Conservation (phyloP, 2,329 filamentous ascomycete species). For the Beauveria australis region DNA sequence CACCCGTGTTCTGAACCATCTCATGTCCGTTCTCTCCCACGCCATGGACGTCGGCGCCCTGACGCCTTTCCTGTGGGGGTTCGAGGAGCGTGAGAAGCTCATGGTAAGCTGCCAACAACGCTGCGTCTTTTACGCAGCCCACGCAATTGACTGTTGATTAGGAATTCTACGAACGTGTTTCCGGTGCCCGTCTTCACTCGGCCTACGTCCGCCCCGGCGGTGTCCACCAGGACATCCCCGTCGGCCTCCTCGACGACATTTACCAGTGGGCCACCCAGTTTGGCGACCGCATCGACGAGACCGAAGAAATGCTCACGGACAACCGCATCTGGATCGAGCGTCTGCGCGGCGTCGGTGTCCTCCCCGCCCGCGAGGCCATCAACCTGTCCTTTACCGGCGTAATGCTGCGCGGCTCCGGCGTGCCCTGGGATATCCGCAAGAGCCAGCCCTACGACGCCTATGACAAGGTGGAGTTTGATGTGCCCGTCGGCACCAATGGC, state of each 20-base stretch:
- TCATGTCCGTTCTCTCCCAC: constrained; percentile 96
- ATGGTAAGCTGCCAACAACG: constrained; percentile 61
- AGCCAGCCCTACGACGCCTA: constrained; percentile 96
- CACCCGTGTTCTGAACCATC: constrained; percentile 87
- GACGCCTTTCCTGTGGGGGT: constrained; percentile 98
- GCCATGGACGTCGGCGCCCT: constrained; percentile 98
- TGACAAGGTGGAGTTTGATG: constrained; percentile 95
- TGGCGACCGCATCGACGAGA: constrained; percentile 95
- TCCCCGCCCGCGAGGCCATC: constrained; percentile 85
- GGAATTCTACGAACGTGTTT: constrained; percentile 99
- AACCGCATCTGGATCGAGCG: constrained; percentile 99
- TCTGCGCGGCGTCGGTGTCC: constrained; percentile 84
- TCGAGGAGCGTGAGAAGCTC: constrained; percentile 98
- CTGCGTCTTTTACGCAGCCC: not conserved
- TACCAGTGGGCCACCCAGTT: constrained; percentile 99
- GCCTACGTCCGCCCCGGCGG: constrained; percentile 95
- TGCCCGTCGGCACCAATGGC: constrained; percentile 91
- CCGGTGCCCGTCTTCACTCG: constrained; percentile 91
- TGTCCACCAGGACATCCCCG: constrained; percentile 88
- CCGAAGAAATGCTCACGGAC: constrained; percentile 95
- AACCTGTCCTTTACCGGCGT: constrained; percentile 96
- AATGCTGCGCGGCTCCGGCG: constrained; percentile 93
- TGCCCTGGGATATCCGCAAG: constrained; percentile 96
- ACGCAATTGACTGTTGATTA: constrained; percentile 28
- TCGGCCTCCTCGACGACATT: constrained; percentile 94